A percentile compares a stretch with the other conserved stretches of the same genome.
These are phyloP conservation scores for Ceratocystis eucalypticola DNA, from an alignment of 2,329 filamentous ascomycete genomes.

Conservation along the genomic window DNA sequence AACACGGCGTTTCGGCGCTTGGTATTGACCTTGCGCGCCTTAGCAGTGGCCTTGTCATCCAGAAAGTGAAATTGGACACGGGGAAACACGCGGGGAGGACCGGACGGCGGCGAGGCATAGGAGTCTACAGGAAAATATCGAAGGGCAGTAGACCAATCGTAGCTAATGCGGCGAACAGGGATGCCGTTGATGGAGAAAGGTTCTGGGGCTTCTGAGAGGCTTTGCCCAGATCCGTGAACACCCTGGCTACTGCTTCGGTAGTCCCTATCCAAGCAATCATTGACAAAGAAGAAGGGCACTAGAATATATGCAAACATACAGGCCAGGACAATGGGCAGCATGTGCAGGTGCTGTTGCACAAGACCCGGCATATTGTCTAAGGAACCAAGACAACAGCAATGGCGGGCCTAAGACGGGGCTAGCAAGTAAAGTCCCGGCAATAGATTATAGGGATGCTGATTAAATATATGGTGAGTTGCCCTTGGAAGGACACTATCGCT, in stretches of 20 bases:
- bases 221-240: not conserved
- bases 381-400: not conserved
- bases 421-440: not conserved
- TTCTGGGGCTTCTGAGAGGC: not conserved
- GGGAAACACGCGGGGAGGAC: slow-evolving; percentile 23
- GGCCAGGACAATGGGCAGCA: slow-evolving; percentile 8
- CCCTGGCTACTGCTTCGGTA: not conserved
- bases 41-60: not conserved
- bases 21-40: slow-evolving; percentile 8
- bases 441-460: not conserved
- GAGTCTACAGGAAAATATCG: slow-evolving; percentile 25
- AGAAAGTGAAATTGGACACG: slow-evolving; percentile 29
- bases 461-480: not conserved
- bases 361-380: not conserved
- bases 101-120: slow-evolving; percentile 26
- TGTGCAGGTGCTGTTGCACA: slow-evolving; percentile 12
- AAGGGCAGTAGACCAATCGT: slow-evolving; percentile 25
- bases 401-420: too few species aligned
- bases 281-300: slow-evolving; percentile 11
- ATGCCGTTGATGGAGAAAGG: slow-evolving; percentile 12
- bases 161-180: slow-evolving; percentile 23
- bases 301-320: slow-evolving; percentile 14
- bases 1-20: slow-evolving; percentile 30
- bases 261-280: not conserved
- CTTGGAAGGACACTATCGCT: not conserved